Evolutionary conservation across 257 asterid genomes (phyloP).

Genomic region (Verbascum thapsus): DNA sequence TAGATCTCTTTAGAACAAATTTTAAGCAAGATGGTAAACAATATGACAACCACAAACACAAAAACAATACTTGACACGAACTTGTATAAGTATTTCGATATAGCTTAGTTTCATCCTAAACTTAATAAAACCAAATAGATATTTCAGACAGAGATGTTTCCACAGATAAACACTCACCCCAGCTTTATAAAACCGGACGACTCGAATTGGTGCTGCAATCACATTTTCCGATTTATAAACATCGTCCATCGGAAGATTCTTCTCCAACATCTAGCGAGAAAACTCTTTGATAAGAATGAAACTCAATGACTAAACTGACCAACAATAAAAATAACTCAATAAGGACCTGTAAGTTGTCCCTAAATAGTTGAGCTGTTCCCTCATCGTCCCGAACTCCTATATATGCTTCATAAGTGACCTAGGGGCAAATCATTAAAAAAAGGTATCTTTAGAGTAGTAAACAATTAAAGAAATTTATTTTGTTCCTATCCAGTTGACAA

Average conservation of each 20-base stretch:
- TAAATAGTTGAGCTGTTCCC: slow-evolving; percentile 89
- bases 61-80: not conserved
- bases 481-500: not conserved
- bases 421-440: slow-evolving; percentile 28
- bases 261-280: slow-evolving; percentile 72
- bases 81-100: too few relatives aligned
- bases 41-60: not conserved
- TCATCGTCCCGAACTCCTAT: slow-evolving; percentile 84
- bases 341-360: slow-evolving; percentile 83
- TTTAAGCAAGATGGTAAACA: not conserved
- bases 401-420: slow-evolving; percentile 98
- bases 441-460: slow-evolving; percentile 16
- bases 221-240: slow-evolving; percentile 77
- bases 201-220: slow-evolving; percentile 92
- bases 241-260: slow-evolving; percentile 87
- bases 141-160: not conserved
- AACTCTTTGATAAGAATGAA: slow-evolving; percentile 26
- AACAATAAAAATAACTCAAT: slow-evolving; percentile 30
- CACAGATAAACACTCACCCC: slow-evolving; percentile 59
- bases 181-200: slow-evolving; percentile 81
- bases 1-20: not conserved
- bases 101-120: slow-evolving; percentile 5
- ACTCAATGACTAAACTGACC: slow-evolving; percentile 19
- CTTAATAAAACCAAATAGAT: slow-evolving; percentile 9
- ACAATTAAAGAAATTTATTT: not conserved